Percentiles rank a stretch among this genome's conserved stretches.
Conservation (phyloP, 1,139 yeast genomes). For the Chernovozyma aurita region DNA sequence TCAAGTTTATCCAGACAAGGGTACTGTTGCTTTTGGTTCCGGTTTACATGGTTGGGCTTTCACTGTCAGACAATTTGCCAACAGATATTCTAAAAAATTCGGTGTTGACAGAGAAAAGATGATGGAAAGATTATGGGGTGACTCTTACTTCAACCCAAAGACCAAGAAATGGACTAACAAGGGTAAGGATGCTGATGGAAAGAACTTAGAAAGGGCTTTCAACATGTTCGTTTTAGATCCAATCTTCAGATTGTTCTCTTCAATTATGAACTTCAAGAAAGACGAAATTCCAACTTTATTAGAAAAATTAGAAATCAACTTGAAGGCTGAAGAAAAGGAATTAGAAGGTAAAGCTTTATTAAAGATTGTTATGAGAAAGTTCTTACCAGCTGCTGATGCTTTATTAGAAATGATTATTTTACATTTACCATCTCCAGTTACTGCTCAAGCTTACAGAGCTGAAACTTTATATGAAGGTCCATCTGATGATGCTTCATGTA, state of each 20-base stretch:
- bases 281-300: constrained; percentile 88
- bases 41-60: constrained; percentile 99
- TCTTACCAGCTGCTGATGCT: constrained; percentile 99
- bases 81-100: constrained; percentile 97
- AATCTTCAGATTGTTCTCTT: constrained; percentile 73
- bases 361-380: constrained; percentile 98
- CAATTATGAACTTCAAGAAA: constrained; percentile 62
- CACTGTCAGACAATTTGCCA: constrained; percentile 98
- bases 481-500: constrained; percentile 85
- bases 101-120: constrained; percentile 98
- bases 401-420: constrained; percentile 97
- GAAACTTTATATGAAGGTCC: constrained; percentile 99
- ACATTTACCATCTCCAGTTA: constrained; percentile 99
- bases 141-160: constrained; percentile 99
- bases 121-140: constrained; percentile 99
- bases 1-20: constrained; percentile 98
- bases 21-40: constrained; percentile 99
- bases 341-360: constrained; percentile 98
- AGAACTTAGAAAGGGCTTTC: constrained; percentile 97
- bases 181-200: constrained; percentile 94
- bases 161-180: constrained; percentile 99
- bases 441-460: constrained; percentile 99
- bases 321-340: constrained; percentile 94
- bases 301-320: constrained; percentile 85
- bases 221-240: constrained; percentile 99